Conservation (phyloP, 2,329 filamentous ascomycete genomes). For the Ramichloridium luteum region DNA sequence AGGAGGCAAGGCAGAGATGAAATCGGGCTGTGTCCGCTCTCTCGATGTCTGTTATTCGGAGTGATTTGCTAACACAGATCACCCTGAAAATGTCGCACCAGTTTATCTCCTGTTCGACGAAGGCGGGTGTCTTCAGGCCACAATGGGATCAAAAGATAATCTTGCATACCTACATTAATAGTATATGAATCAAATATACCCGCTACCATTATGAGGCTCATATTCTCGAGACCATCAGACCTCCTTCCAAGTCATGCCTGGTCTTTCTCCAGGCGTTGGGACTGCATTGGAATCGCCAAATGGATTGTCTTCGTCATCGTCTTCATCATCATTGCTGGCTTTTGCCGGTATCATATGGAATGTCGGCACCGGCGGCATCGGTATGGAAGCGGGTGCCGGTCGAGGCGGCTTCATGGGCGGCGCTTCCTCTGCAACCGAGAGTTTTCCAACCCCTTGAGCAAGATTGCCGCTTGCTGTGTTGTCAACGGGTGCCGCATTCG, state of each 20-base stretch:
- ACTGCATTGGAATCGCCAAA: conserved; percentile 75
- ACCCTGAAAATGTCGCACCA: too few species aligned
- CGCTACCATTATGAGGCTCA: too few species aligned
- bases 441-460: conserved; percentile 34
- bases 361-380: conserved; percentile 26
- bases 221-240: conserved; percentile 22
- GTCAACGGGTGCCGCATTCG: conserved; percentile 3
- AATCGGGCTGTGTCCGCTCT: too few species aligned
- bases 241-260: conserved; percentile 24
- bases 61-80: too few species aligned
- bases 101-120: too few species aligned
- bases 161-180: too few species aligned
- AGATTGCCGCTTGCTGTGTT: conserved; percentile 21
- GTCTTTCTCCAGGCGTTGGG: conserved; percentile 32
- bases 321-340: conserved; percentile 39
- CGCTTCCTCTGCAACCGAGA: conserved; percentile 29
- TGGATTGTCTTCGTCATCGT: conserved; percentile 72
- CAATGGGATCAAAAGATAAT: too few species aligned
- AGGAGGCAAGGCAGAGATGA: too few species aligned
- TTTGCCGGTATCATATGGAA: conserved; percentile 15
- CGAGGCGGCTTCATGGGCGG: conserved; percentile 40
- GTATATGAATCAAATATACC: too few species aligned
- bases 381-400: conserved; percentile 26
- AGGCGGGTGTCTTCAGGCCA: too few species aligned
- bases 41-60: too few species aligned